These are phyloP conservation scores for Schrenkiella parvula DNA, from an alignment of 345 rosid genomes.

Conservation along the genomic window DNA sequence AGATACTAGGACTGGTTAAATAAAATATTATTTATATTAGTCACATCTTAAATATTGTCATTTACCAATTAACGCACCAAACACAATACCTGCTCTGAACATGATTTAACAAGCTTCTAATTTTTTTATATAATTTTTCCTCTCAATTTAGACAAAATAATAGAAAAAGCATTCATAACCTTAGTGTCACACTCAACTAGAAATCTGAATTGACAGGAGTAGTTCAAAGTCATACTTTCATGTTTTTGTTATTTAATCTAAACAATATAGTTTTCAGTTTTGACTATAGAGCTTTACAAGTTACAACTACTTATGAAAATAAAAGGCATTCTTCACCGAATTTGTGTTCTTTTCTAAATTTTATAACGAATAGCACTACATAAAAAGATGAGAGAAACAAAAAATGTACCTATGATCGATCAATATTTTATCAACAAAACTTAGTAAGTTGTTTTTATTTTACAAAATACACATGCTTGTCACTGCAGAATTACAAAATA, in stretches of 20 bases:
- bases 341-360: background rate
- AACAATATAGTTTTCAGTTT: conserved; percentile 1
- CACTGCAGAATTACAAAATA: background rate
- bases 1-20: background rate
- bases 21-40: background rate
- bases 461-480: background rate
- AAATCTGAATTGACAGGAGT: conserved; percentile 18
- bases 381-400: no score
- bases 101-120: conserved; percentile 1
- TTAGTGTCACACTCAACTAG: conserved; percentile 14
- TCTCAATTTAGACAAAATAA: background rate
- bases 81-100: conserved; percentile 16
- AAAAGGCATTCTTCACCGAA: background rate
- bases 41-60: background rate
- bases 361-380: background rate
- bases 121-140: background rate
- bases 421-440: background rate
- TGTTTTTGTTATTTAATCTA: background rate
- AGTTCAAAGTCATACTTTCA: conserved; percentile 8
- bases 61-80: conserved; percentile 5
- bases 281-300: background rate
- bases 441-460: background rate
- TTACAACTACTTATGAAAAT: background rate
- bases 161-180: background rate
- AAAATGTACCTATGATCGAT: background rate